phyloP scores from a whole-genome alignment of 2,329 filamentous ascomycete genomes.

The Dichotomopilus funicola region DNA sequence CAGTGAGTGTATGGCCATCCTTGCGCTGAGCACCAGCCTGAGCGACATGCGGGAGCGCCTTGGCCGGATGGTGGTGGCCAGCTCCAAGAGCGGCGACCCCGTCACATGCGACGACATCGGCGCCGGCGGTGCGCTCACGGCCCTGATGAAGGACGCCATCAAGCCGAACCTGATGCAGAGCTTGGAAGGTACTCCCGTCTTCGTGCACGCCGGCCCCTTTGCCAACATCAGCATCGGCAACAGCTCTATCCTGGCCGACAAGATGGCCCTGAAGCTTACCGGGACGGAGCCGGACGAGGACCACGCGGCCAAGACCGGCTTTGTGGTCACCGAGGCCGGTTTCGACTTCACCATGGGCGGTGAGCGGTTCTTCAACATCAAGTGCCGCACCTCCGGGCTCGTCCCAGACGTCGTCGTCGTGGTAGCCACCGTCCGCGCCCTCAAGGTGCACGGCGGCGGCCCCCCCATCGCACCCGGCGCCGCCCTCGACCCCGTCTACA shows the following conservation, averaged over 20 bases:
- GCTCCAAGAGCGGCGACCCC: constrained; percentile 76
- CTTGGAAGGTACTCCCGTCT: constrained; percentile 91
- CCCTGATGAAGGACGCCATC: constrained; percentile 95
- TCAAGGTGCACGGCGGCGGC: constrained; percentile 95
- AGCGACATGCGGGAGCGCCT: constrained; percentile 87
- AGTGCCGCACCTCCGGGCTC: constrained; percentile 90
- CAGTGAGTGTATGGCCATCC: constrained; percentile 96
- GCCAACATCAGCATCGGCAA: constrained; percentile 98
- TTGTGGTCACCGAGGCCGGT: constrained; percentile 92
- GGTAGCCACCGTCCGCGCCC: constrained; percentile 87
- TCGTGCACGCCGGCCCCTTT: constrained; percentile 95
- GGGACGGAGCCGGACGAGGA: constrained; percentile 91
- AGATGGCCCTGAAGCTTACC: constrained; percentile 89
- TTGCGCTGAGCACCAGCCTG: constrained; percentile 84
- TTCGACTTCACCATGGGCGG: constrained; percentile 99
- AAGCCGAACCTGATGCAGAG: constrained; percentile 99
- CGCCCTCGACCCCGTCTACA: constrained; percentile 79
- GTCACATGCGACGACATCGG: constrained; percentile 96
- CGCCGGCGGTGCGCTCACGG: constrained; percentile 83
- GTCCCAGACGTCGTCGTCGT: constrained; percentile 90
- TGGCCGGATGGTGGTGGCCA: constrained; percentile 91
- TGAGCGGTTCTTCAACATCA: constrained; percentile 99
- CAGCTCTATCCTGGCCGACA: constrained; percentile 90
- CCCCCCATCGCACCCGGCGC: constrained; percentile 88
- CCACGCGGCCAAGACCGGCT: constrained; percentile 74